Percentiles rank a stretch among this genome's conserved stretches.
These are phyloP conservation scores for Puccinia hordei DNA, from an alignment of 1,284 basidiomycete species.

Conservation along the genomic window DNA sequence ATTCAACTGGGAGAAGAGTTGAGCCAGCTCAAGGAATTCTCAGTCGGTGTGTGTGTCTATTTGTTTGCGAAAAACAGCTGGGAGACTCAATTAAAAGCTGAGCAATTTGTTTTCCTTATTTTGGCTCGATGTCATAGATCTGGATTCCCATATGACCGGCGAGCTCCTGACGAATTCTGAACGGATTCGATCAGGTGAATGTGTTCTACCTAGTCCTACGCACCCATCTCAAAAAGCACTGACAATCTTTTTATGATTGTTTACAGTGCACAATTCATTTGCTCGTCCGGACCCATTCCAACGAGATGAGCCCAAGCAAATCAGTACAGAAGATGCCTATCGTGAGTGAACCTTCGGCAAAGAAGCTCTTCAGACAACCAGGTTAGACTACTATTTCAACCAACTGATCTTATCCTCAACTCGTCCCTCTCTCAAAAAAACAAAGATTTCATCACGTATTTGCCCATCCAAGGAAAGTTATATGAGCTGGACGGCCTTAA, in stretches of 20 bases:
- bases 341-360: conserved; percentile 83
- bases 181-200: conserved; percentile 55
- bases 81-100: too few species aligned
- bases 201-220: neutral
- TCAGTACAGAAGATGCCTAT: conserved; percentile 80
- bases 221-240: too few species aligned
- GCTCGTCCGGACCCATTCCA: conserved; percentile 73
- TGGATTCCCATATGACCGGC: conserved; percentile 67
- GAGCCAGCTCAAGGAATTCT: conserved; percentile 74
- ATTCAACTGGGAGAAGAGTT: conserved; percentile 63
- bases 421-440: neutral
- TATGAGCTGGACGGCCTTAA: conserved; percentile 91
- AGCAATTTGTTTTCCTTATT: neutral
- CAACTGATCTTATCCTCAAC: neutral
- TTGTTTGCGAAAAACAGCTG: neutral
- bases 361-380: too few species aligned
- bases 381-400: too few species aligned
- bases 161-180: conserved; percentile 82
- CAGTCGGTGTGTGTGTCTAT: conserved; percentile 62
- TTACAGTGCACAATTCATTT: conserved; percentile 82
- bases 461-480: conserved; percentile 76
- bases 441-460: conserved; percentile 65
- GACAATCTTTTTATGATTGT: conserved; percentile 51
- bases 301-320: conserved; percentile 63
- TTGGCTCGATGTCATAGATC: conserved; percentile 38